phyloP scores from a whole-genome alignment of 257 asterid species.

The Datura wrightii region DNA sequence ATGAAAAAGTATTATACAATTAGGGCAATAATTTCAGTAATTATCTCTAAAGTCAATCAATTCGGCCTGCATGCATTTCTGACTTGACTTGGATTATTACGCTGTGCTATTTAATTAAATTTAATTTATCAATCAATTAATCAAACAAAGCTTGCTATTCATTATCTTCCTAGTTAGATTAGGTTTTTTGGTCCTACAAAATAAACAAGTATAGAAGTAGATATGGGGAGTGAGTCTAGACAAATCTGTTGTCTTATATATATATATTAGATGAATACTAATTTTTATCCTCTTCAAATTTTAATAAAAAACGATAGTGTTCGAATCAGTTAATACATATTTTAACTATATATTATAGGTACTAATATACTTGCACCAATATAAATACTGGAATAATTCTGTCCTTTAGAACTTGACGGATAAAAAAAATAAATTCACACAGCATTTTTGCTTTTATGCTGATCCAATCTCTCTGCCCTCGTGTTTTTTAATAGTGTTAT shows the following conservation, averaged over 20 bases:
- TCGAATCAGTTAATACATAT: not conserved
- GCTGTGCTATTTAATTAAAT: not conserved
- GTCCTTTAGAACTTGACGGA: not conserved
- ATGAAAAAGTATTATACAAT: not conserved
- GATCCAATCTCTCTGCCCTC: too few species aligned
- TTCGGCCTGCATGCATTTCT: conserved; percentile 31
- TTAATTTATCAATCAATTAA: not conserved
- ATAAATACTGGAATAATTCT: not conserved
- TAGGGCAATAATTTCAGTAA: conserved; percentile 23
- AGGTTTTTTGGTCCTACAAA: conserved; percentile 20
- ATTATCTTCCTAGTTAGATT: not conserved
- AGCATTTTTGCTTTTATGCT: not conserved
- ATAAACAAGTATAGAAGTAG: not conserved
- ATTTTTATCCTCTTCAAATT: not conserved
- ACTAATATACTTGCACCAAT: not conserved
- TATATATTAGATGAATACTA: not conserved
- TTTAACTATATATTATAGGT: not conserved
- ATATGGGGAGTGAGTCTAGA: not conserved
- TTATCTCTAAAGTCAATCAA: conserved; percentile 29
- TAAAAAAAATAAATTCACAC: not conserved
- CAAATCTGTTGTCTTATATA: not conserved
- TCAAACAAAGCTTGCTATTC: not conserved
- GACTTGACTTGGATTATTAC: conserved; percentile 24
- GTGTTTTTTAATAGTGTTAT: too few species aligned
- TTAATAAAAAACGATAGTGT: not conserved